Conservation (phyloP, 305 asterid genomes). For the Solanum aculeatissimum region DNA sequence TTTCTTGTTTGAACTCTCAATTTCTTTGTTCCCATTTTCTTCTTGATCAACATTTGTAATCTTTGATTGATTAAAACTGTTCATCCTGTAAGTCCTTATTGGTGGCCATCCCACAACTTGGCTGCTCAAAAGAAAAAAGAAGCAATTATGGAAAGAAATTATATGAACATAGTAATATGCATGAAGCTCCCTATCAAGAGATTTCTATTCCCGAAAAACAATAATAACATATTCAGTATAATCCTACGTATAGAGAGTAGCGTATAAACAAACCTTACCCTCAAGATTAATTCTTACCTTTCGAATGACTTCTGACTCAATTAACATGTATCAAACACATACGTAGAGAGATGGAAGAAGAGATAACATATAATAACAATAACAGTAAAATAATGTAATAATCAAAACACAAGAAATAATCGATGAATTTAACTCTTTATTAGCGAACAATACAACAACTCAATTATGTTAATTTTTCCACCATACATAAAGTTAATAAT, state of each 20-base stretch:
- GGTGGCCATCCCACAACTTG: constrained; percentile 99
- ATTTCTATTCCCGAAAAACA: background rate
- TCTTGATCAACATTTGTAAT: constrained; percentile 33
- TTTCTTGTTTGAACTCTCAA: constrained; percentile 51
- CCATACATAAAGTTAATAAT: background rate
- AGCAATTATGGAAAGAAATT: background rate
- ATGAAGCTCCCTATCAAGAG: background rate
- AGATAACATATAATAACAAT: background rate
- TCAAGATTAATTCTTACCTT: background rate
- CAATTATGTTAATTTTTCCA: background rate
- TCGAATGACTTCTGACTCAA: background rate
- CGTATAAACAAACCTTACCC: background rate
- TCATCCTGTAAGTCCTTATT: constrained; percentile 61
- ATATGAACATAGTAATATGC: background rate
- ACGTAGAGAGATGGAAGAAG: background rate
- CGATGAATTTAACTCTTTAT: background rate
- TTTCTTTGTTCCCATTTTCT: constrained; percentile 37
- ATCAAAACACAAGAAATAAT: background rate
- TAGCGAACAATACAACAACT: too few species aligned
- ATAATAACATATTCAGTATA: background rate
- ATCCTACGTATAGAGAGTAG: background rate
- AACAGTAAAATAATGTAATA: background rate
- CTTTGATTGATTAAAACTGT: constrained; percentile 54
- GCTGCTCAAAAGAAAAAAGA: constrained; percentile 13
- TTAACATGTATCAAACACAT: background rate